Conservation (phyloP, 2,329 filamentous ascomycete species). For the Colletotrichum costaricense region DNA sequence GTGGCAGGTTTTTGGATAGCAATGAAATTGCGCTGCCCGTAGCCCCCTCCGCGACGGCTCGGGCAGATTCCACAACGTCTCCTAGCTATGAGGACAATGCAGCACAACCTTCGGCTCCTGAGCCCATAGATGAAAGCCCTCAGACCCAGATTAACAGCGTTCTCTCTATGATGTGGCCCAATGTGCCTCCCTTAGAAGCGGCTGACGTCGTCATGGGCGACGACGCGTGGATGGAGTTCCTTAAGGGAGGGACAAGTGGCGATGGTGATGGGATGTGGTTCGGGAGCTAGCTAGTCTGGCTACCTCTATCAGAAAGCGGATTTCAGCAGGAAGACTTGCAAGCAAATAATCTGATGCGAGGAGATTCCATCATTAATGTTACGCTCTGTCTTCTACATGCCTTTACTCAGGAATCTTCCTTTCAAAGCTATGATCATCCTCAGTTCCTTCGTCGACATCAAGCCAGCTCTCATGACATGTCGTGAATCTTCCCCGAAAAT, state of each 20-base stretch:
- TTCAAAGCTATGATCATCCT: neutral
- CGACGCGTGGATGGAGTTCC: conserved; percentile 51
- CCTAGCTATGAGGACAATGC: neutral
- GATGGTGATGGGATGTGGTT: conserved; percentile 30
- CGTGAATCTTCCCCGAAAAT: neutral
- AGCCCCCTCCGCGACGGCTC: neutral
- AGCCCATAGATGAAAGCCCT: conserved; percentile 49
- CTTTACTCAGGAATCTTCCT: neutral
- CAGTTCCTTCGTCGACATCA: neutral
- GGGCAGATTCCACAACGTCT: neutral
- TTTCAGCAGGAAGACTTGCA: neutral
- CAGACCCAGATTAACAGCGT: conserved; percentile 56
- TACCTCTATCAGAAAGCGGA: no score
- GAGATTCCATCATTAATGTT: neutral
- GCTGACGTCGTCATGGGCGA: conserved; percentile 51
- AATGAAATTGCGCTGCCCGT: neutral
- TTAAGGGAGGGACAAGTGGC: conserved; percentile 37
- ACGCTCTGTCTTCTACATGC: neutral
- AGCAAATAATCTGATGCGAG: neutral
- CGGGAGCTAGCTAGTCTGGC: neutral
- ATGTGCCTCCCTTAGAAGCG: conserved; percentile 48
- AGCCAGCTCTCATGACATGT: neutral
- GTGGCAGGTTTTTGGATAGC: conserved; percentile 48
- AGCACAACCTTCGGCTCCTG: neutral
- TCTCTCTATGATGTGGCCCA: conserved; percentile 60